These are phyloP conservation scores for Sinapis alba DNA, from an alignment of 441 rosid genomes.

Conservation along the genomic window DNA sequence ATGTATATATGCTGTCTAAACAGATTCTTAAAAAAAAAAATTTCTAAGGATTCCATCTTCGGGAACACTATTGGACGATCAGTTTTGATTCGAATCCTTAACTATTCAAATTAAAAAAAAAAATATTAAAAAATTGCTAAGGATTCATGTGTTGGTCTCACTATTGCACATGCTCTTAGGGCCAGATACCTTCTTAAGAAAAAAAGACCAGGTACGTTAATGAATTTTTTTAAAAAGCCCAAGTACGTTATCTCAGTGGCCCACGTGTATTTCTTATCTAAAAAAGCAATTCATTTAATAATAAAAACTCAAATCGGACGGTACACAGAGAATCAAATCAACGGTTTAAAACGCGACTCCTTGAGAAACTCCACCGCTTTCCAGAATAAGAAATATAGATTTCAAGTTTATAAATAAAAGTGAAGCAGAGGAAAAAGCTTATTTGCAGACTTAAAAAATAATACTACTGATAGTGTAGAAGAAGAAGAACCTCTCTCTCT, in stretches of 20 bases:
- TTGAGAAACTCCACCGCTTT: conserved; percentile 22
- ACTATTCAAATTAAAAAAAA: no score
- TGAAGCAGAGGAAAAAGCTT: not conserved
- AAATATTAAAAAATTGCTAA: no score
- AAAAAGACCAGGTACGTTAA: not conserved
- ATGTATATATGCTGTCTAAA: no score
- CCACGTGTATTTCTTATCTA: not conserved
- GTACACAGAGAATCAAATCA: not conserved
- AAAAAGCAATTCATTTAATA: not conserved
- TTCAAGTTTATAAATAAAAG: not conserved
- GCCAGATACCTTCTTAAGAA: not conserved
- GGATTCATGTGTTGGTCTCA: no score
- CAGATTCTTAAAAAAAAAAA: no score
- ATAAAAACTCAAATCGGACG: not conserved
- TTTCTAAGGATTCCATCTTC: no score
- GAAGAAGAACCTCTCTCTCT: not conserved
- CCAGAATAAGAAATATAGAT: not conserved
- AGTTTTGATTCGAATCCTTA: no score
- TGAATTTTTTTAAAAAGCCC: not conserved
- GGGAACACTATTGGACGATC: no score
- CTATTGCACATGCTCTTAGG: no score
- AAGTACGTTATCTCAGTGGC: not conserved
- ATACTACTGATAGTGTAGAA: not conserved
- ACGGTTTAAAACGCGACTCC: not conserved
- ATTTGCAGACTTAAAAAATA: not conserved